Base-by-base conservation (phyloP, 371 early-diverging fungal species). In the Encephalitozoon romaleae region DNA sequence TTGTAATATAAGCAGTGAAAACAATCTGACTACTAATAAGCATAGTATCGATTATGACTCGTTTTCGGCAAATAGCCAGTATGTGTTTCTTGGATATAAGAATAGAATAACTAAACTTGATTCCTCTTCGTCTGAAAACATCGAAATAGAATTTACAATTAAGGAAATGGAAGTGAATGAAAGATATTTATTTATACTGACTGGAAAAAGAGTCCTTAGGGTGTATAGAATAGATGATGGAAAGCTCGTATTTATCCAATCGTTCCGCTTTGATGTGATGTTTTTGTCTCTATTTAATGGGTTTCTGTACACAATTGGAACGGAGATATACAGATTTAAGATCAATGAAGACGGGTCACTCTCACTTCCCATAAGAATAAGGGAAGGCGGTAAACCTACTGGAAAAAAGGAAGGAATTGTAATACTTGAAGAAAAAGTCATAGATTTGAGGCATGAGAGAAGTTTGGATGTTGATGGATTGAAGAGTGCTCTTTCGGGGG, bases 301-400 rank as follows among this genome's bases (percentile, higher is more conserved):
- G 3, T 59, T 9, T 5, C 38, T 59, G 1, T 59, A 59, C 21
- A 38, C 38, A 18, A 38, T 59, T 34, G 59, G 59, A 32, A 8
- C n/a, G 2, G 25, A 30, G 5, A 59, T 59, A 38, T 15, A 59
- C 18, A 59, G 12, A 21, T 59, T 59, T 38, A 30, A 32, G 11
- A 59, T 59, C n/a, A 59, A 59, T n/a, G 38, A n/a, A 28, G 59
- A 59, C 34, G 59, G 59, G 9, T 59, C 59, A 0, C 59, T 59
- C 38, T 30, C 34, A n/a, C 38, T 59, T 4, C 59, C 59, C 28
- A 34, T 15, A 15, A 32, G 59, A n/a, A 9, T 59, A 28, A 59
- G 28, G 2, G 4, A 11, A 4, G 6, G 3, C 15, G 59, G 59
- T 12, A 32, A 18, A 11, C 34, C 34, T 6, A 59, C 34, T n/a